A percentile compares a stretch with the other conserved stretches of the same genome.
Conservation (phyloP, 1,284 basidiomycete genomes). For the Porodaedalea pini region DNA sequence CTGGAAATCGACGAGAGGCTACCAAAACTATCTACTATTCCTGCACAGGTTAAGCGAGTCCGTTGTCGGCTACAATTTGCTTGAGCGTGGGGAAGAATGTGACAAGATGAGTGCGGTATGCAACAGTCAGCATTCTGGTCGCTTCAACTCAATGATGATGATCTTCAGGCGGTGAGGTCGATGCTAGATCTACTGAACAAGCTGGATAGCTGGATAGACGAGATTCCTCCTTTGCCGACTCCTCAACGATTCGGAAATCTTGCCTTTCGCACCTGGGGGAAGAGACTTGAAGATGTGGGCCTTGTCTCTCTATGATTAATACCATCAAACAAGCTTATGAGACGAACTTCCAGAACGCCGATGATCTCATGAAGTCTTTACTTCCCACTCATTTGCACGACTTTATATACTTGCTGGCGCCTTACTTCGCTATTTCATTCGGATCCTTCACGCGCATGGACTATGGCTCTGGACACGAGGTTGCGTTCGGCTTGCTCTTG, state of each 20-base stretch:
- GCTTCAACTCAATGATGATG: not conserved
- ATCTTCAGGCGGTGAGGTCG: slow-evolving; percentile 42
- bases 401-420: slow-evolving; percentile 58
- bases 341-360: slow-evolving; percentile 48
- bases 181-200: slow-evolving; percentile 61
- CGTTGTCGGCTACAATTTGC: slow-evolving; percentile 58
- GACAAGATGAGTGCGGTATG: slow-evolving; percentile 12
- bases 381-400: slow-evolving; percentile 44
- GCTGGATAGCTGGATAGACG: slow-evolving; percentile 78
- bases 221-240: slow-evolving; percentile 74
- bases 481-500: slow-evolving; percentile 81
- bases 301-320: slow-evolving; percentile 23
- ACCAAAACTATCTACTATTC: slow-evolving; percentile 69
- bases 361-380: slow-evolving; percentile 50
- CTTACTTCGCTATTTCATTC: slow-evolving; percentile 83
- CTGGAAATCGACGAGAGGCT: slow-evolving; percentile 71
- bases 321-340: slow-evolving; percentile 12
- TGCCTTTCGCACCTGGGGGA: slow-evolving; percentile 87
- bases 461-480: slow-evolving; percentile 96
- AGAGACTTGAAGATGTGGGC: slow-evolving; percentile 70
- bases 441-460: slow-evolving; percentile 91
- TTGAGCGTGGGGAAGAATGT: slow-evolving; percentile 23
- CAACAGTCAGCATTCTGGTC: not conserved
- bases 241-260: slow-evolving; percentile 95
- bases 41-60: slow-evolving; percentile 69